Base-by-base conservation (phyloP, 805 yeast species). In the Maudiozyma bulderi region DNA sequence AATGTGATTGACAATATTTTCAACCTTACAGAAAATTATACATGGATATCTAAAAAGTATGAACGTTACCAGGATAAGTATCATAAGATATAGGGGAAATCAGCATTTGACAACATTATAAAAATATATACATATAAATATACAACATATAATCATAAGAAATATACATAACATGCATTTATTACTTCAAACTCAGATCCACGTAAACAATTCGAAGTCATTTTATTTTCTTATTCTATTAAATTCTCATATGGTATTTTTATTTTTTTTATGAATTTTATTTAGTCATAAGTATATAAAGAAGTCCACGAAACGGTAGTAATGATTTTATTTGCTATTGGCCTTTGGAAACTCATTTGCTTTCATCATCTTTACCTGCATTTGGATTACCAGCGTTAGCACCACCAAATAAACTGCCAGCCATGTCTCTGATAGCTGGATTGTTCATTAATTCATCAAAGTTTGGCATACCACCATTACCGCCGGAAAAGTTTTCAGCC, bases 401-500 rank as follows among this genome's bases (percentile, higher is more conserved):
- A 33, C 78, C 78, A 45, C 86, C 84, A 77, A 82, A 76, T 61
- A 87, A 81, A 58, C 74, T 83, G 50, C 72, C 75, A 34, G 90
- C 93, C 79, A 84, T 69, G 54, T 82, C 77, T 65, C 74, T 80
- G 43, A 88, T 69, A 73, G 80, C 79, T 48, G 95, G 95, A 66
- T 88, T 84, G 67, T 80, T 84, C 86, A 88, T 78, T 63, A 89
- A 59, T 45, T 83, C 86, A 40, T 77, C 71, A 65, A 89, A 64
- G 56, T 75, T 78, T 48, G 89, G 89, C 35, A 61, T 49, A 55
- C 72, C 83, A 50, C 81, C 81, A 20, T 28, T 40, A 42, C 91
- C 91, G 48, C 81, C 70, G 30, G 85, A 82, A 65, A 87, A 73
- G 51, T 74, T 78, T 56, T 80, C 80, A 43, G 96, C 96, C 95